These are phyloP conservation scores for Alternaria solani DNA, from an alignment of 2,329 filamentous ascomycete species.

Conservation along the genomic window DNA sequence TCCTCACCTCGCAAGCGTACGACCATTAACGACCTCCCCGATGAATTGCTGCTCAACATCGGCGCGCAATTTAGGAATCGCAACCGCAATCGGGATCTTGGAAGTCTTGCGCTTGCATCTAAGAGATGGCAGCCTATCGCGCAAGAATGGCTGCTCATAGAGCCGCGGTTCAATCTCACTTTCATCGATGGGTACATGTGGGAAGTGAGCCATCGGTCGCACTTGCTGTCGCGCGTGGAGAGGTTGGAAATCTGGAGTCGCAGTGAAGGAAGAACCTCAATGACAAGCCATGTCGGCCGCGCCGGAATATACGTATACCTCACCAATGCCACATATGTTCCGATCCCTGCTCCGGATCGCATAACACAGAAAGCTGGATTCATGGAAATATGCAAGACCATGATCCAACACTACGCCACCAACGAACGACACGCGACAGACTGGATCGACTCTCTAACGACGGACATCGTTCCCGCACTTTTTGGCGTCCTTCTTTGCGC, in stretches of 20 bases:
- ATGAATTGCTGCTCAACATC: conserved; percentile 27
- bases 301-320: neutral
- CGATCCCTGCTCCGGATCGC: neutral
- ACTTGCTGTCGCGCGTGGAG: conserved; percentile 15
- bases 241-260: conserved; percentile 26
- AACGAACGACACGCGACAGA: neutral
- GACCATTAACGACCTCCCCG: conserved; percentile 19
- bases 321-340: neutral
- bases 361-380: neutral
- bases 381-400: conserved; percentile 2
- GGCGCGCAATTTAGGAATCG: conserved; percentile 9
- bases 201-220: conserved; percentile 9
- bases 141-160: conserved; percentile 26
- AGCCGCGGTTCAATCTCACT: conserved; percentile 25
- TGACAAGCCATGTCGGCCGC: neutral
- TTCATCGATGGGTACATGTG: conserved; percentile 26
- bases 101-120: conserved; percentile 23
- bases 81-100: conserved; percentile 21
- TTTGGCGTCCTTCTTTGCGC: conserved; percentile 18
- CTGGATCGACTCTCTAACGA: conserved; percentile 8
- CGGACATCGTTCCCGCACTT: conserved; percentile 18
- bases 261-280: conserved; percentile 8
- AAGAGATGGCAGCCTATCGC: conserved; percentile 21
- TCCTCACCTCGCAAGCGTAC: neutral
- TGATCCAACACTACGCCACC: conserved; percentile 5